Conservation (phyloP, 257 asterid genomes). For the Nicotiana knightiana region DNA sequence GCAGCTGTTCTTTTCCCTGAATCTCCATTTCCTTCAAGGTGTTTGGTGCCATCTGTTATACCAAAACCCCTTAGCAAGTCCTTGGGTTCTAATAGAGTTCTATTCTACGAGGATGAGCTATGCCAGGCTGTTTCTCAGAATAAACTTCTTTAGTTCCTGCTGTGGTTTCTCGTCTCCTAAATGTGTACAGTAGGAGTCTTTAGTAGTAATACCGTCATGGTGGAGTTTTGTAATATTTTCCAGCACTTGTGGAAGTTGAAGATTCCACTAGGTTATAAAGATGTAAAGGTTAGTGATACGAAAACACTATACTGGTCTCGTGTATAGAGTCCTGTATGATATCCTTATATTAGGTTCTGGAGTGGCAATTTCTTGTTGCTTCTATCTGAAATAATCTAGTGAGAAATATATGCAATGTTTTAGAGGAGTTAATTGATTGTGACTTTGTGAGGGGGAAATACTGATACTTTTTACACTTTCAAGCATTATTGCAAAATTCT, state of each 20-base stretch:
- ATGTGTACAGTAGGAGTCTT: constrained; percentile 2
- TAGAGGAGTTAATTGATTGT: not conserved
- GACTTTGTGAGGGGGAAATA: not conserved
- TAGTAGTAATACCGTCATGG: constrained; percentile 8
- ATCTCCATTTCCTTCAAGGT: constrained; percentile 45
- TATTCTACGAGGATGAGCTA: constrained; percentile 85
- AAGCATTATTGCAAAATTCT: too few relatives aligned
- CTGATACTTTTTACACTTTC: not conserved
- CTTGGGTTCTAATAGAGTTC: constrained; percentile 73
- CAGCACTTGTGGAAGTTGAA: constrained; percentile 17
- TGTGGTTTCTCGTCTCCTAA: constrained; percentile 4
- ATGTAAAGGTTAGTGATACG: constrained; percentile 11
- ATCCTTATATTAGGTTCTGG: not conserved
- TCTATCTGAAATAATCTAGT: not conserved
- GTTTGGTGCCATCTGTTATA: constrained; percentile 63
- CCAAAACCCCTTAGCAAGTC: constrained; percentile 70
- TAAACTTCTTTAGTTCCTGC: constrained; percentile 59
- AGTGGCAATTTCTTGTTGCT: not conserved
- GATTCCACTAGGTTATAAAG: constrained; percentile 12
- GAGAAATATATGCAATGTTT: not conserved
- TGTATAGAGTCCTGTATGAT: not conserved
- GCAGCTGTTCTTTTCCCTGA: constrained; percentile 92
- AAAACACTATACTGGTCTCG: constrained; percentile 10
- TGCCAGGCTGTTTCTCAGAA: constrained; percentile 98
- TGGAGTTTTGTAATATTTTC: constrained; percentile 30